Evolutionary conservation across 2,329 filamentous ascomycete species (phyloP).

Genomic region (Mycosphaerelloides madeirae): DNA sequence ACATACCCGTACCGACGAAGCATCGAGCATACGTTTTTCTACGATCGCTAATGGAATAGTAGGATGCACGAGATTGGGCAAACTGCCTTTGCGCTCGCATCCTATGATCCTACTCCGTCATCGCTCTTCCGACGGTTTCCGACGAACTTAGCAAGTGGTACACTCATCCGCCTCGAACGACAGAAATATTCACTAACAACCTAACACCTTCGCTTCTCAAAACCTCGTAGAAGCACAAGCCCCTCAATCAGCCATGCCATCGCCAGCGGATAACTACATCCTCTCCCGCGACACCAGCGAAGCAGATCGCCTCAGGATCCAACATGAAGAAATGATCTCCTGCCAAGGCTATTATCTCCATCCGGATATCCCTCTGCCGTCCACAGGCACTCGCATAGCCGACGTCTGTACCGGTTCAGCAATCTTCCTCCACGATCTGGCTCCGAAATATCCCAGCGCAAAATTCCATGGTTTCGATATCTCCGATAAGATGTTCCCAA

Average conservation of each 20-base stretch:
- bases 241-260: neutral
- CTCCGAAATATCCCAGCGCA: neutral
- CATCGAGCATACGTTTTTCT: too few relatives aligned
- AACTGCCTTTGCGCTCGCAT: too few relatives aligned
- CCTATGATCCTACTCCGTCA: too few relatives aligned
- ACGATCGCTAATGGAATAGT: too few relatives aligned
- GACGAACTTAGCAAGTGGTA: too few relatives aligned
- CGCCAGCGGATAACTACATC: constrained; percentile 3
- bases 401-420: constrained; percentile 8
- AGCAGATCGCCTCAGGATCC: neutral
- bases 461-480: constrained; percentile 11
- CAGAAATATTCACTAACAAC: too few relatives aligned
- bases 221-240: too few relatives aligned
- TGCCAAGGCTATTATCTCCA: constrained; percentile 3
- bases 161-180: too few relatives aligned
- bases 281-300: constrained; percentile 2
- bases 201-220: too few relatives aligned
- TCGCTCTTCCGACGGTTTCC: too few relatives aligned
- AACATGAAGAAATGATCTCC: constrained; percentile 1
- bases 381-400: constrained; percentile 4
- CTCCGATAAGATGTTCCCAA: constrained; percentile 8
- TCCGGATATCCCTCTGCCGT: neutral
- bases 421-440: constrained; percentile 4
- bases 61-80: too few relatives aligned
- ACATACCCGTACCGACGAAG: too few relatives aligned